Evolutionary conservation across 2,329 filamentous ascomycete species (phyloP), one percentile per base, ranked within the genome.

Genomic region (Pyricularia sp.): DNA sequence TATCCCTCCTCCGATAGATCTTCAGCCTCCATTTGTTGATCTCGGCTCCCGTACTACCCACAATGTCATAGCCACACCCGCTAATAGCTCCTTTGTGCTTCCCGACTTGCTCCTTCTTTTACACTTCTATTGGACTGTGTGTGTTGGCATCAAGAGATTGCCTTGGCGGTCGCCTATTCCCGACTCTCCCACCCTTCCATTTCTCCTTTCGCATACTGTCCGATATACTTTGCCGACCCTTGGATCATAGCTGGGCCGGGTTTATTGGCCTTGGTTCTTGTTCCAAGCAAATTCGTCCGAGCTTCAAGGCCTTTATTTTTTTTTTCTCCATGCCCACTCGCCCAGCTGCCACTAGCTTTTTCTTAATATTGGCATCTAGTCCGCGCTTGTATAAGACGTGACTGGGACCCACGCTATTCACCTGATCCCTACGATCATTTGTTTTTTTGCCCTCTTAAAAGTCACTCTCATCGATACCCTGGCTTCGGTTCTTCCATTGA

Each of bases 1-100:
- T 26, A 61, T 61, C 58, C 58, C 58, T 61, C 25, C 58, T 26
- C 7, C 23, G 11, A 61, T 61, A 61, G 58, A 61, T 61, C 58
- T 61, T 61, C 58, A 61, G 58, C 58, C 58, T 61, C 58, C 58
- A 61, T 61, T 36, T 61, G 58, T 61, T 61, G 58, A 61, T 61
- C 58, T 61, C 58, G 58, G 58, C 58, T 61, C 58, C 58, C 58
- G 58, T 61, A 61, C 25, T 26, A 61, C 58, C 58, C 58, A 61
- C 58, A 61, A 61, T 61, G 10, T 25, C 58, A 61, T 23, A 61
- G 58, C 58, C 58, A 61, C 58, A 61, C 58, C 58, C 23, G 58
- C 58, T 61, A 61, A 61, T 61, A 61, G 58, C 58, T 61, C 58
- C 58, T 61, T 25, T 61, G 23, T 63, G 25, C 17, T 63, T 63